phyloP scores from a whole-genome alignment of 768 basidiomycete genomes.

The Mycena haematopus region DNA sequence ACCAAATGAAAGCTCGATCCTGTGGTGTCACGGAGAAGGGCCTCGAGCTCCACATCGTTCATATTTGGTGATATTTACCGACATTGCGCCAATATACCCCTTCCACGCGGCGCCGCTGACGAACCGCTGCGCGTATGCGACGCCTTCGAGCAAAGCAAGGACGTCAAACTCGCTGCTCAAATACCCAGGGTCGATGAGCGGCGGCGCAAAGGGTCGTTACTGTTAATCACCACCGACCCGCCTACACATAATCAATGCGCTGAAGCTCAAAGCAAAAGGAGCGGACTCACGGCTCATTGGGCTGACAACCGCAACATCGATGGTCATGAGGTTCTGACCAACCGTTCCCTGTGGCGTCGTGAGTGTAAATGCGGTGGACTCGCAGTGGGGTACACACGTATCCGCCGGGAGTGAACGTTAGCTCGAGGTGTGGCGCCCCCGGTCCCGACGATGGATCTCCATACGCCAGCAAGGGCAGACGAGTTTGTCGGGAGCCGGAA shows the following conservation, averaged over 20 bases:
- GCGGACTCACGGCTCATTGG: conserved; percentile 9
- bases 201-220: conserved; percentile 5
- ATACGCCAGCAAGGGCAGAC: background rate
- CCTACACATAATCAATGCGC: background rate
- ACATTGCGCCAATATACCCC: background rate
- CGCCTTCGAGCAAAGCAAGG: background rate
- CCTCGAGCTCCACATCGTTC: background rate
- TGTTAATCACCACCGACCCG: background rate
- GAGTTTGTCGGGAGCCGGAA: background rate
- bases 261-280: background rate
- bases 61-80: background rate
- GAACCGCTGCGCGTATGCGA: background rate
- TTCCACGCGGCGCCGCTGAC: background rate
- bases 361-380: background rate
- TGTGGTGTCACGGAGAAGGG: background rate
- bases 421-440: conserved; percentile 8
- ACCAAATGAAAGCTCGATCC: background rate
- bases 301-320: background rate
- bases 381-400: background rate
- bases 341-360: background rate
- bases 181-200: conserved; percentile 3
- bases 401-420: conserved; percentile 1
- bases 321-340: background rate
- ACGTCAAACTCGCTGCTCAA: background rate
- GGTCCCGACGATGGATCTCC: conserved; percentile 5